Conservation (phyloP, 2,329 filamentous ascomycete genomes). For the Fusarium veterinarium region DNA sequence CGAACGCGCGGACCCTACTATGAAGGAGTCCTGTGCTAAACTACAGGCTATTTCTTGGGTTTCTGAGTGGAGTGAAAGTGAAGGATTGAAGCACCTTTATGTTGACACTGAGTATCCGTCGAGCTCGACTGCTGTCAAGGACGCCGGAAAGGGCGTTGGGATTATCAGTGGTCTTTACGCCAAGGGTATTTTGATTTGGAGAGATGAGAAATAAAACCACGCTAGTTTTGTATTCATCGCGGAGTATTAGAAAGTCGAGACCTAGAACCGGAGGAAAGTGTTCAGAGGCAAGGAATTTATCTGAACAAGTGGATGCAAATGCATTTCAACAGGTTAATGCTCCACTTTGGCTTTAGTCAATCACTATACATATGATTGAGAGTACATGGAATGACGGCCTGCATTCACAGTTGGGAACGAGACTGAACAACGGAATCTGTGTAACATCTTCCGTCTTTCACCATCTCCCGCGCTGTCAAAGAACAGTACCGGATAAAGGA, state of each 20-base stretch:
- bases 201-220: background rate
- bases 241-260: background rate
- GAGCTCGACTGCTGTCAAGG: constrained; percentile 49
- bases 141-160: constrained; percentile 46
- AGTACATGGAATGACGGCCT: no score
- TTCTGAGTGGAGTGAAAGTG: constrained; percentile 50
- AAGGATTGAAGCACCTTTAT: constrained; percentile 50
- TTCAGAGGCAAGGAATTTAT: background rate
- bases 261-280: fast-evolving
- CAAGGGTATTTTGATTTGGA: constrained; percentile 50
- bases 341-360: background rate
- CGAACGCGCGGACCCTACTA: constrained; percentile 24
- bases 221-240: no score
- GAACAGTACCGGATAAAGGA: no score
- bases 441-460: background rate
- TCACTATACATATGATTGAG: background rate
- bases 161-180: constrained; percentile 54
- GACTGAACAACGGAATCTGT: background rate
- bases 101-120: constrained; percentile 49
- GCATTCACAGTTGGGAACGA: background rate
- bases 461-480: background rate
- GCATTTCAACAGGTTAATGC: background rate
- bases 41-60: constrained; percentile 45
- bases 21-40: background rate
- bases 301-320: fast-evolving